Base-by-base conservation (phyloP, 2,329 filamentous ascomycete species). In the Aspergillus pseudoterreus region DNA sequence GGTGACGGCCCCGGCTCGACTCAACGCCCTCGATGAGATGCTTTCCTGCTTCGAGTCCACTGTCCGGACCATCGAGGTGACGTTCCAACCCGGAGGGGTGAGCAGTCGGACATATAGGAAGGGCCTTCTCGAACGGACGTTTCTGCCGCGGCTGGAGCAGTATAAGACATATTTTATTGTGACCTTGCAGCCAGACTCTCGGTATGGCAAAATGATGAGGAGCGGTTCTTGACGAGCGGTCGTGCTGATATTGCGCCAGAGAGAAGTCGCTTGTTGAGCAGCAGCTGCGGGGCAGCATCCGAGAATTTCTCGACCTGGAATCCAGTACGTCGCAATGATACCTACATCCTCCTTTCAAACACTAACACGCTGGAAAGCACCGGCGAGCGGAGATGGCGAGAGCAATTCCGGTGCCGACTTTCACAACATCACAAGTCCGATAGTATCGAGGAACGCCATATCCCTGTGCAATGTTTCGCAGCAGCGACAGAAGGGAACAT, bases 71-170 rank as follows among this genome's bases (percentile, higher is more conserved):
- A 58, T 69, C 22, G 64, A 68, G 49, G 8, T 62, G 0, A 64
- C 67, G 30, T 62, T 69, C 22, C 66, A 69, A 32, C 65, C 66
- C 0, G 66, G 65, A 6, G 66, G 65, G 3, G 61, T 68, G 8
- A 60, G 61, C 9, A 52, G 57, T 14, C 43, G 50, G 2, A 60
- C 56, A 5, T 67, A 62, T 21, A 51, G 63, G 11, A 68, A 64
- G 15, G 52, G 51, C 12, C 50, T 69, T 8, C 33, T 69, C 27
- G 64, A 68, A 3, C 56, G 50, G 3, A 66, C 60, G 0, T 64
- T 59, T 44, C 36, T 67, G 8, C 60, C 63, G 1, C 53, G 60
- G 4, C 38, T 69, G 27, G 66, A 69, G 36, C 63, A 67, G 41
- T 69, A 60, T 36, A 68, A 67, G 50, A 52, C 62, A 10, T 54